Conservation (phyloP, 805 yeast genomes). For the Candida stauntonica region DNA sequence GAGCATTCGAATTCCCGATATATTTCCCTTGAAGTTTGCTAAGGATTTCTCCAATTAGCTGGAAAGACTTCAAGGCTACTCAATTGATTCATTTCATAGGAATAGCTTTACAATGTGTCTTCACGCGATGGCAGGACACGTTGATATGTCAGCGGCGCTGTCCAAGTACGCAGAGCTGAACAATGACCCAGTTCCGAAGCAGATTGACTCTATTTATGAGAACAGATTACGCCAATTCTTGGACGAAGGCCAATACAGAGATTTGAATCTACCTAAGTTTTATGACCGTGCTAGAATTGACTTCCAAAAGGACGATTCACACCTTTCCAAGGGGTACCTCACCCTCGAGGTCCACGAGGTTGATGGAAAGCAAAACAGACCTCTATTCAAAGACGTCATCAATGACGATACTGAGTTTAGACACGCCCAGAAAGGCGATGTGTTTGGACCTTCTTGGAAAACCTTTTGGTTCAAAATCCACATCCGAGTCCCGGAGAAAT, state of each 20-base stretch:
- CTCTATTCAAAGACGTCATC: slow-evolving; percentile 36
- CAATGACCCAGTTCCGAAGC: slow-evolving; percentile 63
- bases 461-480: slow-evolving; percentile 87
- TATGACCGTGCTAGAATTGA: slow-evolving; percentile 61
- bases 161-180: slow-evolving; percentile 37
- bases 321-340: slow-evolving; percentile 41
- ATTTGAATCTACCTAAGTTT: slow-evolving; percentile 76
- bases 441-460: slow-evolving; percentile 94
- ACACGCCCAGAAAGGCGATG: slow-evolving; percentile 62
- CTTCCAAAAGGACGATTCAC: slow-evolving; percentile 26
- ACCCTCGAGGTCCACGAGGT: slow-evolving; percentile 67
- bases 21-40: too few species aligned
- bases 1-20: too few species aligned
- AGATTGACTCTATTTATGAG: slow-evolving; percentile 69
- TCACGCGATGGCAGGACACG: slow-evolving; percentile 14
- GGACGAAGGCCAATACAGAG: slow-evolving; percentile 70
- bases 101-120: too few species aligned
- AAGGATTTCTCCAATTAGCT: too few species aligned
- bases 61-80: too few species aligned
- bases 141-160: slow-evolving; percentile 6
- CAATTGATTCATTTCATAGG: too few species aligned
- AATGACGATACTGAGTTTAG: slow-evolving; percentile 36
- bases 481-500: slow-evolving; percentile 55
- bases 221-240: slow-evolving; percentile 73
- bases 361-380: slow-evolving; percentile 49